Conservation (phyloP, 2,329 filamentous ascomycete genomes). For the Diplodia corticola region DNA sequence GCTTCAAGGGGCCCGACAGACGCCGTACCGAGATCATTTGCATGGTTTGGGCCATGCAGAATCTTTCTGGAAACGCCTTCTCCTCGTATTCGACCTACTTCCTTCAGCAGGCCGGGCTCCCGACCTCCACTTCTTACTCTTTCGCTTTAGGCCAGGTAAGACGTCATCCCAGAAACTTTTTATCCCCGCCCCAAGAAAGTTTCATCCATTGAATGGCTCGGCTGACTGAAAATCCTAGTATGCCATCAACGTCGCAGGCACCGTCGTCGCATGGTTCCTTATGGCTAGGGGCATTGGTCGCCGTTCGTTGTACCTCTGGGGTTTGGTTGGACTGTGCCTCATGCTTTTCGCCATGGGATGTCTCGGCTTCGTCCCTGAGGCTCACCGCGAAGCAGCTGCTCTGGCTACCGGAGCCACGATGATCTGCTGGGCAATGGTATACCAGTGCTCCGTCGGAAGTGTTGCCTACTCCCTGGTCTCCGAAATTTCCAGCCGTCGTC, state of each 20-base stretch:
- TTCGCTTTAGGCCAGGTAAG: conserved; percentile 51
- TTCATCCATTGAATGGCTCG: no score
- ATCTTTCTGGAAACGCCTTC: conserved; percentile 49
- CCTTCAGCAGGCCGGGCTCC: conserved; percentile 50
- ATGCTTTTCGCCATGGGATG: conserved; percentile 87
- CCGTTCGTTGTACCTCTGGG: conserved; percentile 72
- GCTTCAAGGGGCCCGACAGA: conserved; percentile 76
- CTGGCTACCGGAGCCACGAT: conserved; percentile 84
- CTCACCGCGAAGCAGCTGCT: conserved; percentile 61
- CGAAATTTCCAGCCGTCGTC: conserved; percentile 76
- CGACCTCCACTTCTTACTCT: conserved; percentile 44
- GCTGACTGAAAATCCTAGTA: no score
- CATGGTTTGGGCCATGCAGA: conserved; percentile 53
- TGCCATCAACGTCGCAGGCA: conserved; percentile 73
- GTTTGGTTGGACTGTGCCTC: conserved; percentile 65
- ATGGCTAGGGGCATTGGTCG: conserved; percentile 76
- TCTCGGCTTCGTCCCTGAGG: conserved; percentile 68
- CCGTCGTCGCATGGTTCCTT: conserved; percentile 78
- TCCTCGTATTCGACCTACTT: conserved; percentile 53
- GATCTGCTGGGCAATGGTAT: conserved; percentile 60
- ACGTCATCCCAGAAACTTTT: no score
- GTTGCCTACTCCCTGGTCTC: conserved; percentile 87
- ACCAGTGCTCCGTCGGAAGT: conserved; percentile 84
- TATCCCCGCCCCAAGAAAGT: no score
- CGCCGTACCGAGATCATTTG: conserved; percentile 75